A percentile compares a stretch with the other conserved stretches of the same genome.
Conservation (phyloP, 768 basidiomycete genomes). For the Tricholoma sp. region DNA sequence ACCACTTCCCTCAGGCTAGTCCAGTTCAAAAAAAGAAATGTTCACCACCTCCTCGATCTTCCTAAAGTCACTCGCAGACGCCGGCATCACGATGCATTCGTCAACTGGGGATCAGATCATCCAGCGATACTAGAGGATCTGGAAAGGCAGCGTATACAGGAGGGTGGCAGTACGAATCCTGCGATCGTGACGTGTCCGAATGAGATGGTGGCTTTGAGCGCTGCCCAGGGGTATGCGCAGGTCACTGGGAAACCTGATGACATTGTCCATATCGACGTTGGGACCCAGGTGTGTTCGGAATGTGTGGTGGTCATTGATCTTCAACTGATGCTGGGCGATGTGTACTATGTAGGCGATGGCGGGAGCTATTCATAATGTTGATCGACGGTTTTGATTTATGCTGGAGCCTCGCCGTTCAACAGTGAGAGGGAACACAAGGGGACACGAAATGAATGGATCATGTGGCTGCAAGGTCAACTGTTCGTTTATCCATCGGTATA, state of each 20-base stretch:
- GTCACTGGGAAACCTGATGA: constrained; percentile 62
- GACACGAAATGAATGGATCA: constrained; percentile 67
- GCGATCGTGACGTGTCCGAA: constrained; percentile 65
- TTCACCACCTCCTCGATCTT: constrained; percentile 56
- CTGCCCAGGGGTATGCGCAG: constrained; percentile 68
- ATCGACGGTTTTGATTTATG: constrained; percentile 69
- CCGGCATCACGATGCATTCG: constrained; percentile 64
- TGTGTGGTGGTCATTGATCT: neutral
- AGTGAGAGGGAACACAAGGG: constrained; percentile 53
- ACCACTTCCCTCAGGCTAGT: no score
- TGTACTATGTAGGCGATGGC: no score
- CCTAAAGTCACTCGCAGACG: constrained; percentile 46
- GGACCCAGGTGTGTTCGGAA: constrained; percentile 47
- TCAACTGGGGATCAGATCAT: constrained; percentile 79
- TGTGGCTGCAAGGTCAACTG: constrained; percentile 59
- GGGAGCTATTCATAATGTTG: no score
- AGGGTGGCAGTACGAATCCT: constrained; percentile 31
- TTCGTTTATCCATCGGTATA: no score
- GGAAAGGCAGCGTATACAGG: constrained; percentile 50
- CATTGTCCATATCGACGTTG: constrained; percentile 71
- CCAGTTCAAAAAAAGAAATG: no score
- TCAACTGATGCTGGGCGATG: no score
- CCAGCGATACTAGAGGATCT: no score
- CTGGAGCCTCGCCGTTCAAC: constrained; percentile 63
- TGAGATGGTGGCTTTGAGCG: constrained; percentile 71